A percentile compares a stretch with the other conserved stretches of the same genome.
Conservation (phyloP, 495 filamentous ascomycete species). For the Aspergillus incahuasiensis region DNA sequence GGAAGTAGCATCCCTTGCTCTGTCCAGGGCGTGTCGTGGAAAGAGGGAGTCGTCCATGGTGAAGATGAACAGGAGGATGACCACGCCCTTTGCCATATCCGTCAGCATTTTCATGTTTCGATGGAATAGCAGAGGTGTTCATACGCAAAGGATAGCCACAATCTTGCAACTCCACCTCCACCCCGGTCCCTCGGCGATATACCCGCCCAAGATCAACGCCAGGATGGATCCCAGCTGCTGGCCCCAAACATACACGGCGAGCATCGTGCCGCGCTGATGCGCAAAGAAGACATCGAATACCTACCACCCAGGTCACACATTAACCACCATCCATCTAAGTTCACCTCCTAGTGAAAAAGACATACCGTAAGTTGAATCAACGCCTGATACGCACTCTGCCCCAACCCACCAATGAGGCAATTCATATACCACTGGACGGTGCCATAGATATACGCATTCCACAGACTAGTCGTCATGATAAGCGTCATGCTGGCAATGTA, state of each 20-base stretch:
- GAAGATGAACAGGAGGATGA: conserved; percentile 29
- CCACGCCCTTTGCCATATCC: background rate
- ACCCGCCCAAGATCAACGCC: conserved; percentile 7
- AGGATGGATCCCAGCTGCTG: conserved; percentile 13
- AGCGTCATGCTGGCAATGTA: conserved; percentile 25
- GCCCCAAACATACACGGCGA: conserved; percentile 8
- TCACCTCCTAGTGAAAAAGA: too few species aligned
- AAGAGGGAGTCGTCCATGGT: conserved; percentile 36
- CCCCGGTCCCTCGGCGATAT: conserved; percentile 13
- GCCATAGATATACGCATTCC: conserved; percentile 24
- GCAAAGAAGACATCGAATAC: conserved; percentile 29
- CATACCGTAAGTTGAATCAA: conserved; percentile 28
- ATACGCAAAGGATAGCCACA: conserved; percentile 29
- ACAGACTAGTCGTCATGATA: conserved; percentile 20
- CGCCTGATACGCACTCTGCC: conserved; percentile 28
- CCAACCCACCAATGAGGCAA: conserved; percentile 22
- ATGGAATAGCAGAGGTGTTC: background rate
- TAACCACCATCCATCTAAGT: too few species aligned
- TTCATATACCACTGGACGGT: conserved; percentile 27
- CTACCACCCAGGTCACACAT: too few species aligned
- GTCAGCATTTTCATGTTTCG: too few species aligned
- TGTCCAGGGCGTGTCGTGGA: conserved; percentile 22
- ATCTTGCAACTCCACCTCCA: conserved; percentile 35
- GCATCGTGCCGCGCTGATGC: conserved; percentile 10
- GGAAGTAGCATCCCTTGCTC: background rate